phyloP scores from a whole-genome alignment of 805 yeast genomes.

The Candida sphagnicola region DNA sequence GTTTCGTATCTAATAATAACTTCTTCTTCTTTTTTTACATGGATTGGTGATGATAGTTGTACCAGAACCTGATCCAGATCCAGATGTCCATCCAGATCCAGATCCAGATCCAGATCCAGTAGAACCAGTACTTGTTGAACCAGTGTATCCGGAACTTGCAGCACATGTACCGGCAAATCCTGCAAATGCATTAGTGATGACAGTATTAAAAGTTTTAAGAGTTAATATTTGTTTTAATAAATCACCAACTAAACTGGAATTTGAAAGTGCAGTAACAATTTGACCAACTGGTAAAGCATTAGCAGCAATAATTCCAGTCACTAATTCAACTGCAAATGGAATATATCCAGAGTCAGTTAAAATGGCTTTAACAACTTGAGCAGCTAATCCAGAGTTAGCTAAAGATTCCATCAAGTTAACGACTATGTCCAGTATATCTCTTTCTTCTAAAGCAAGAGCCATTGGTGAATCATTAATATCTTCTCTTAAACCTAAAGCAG shows the following conservation, averaged over 20 bases:
- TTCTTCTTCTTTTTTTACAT: conserved; percentile 30
- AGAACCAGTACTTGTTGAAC: conserved; percentile 10
- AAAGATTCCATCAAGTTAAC: conserved; percentile 38
- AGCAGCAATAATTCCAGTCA: conserved; percentile 24
- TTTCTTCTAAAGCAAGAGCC: conserved; percentile 3
- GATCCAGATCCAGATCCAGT: conserved; percentile 7
- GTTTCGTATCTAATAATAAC: conserved; percentile 5
- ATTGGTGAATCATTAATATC: conserved; percentile 6
- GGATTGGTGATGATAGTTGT: conserved; percentile 13
- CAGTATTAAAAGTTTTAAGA: conserved; percentile 28
- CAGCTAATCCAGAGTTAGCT: conserved; percentile 38
- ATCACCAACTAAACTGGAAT: conserved; percentile 28
- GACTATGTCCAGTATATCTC: conserved; percentile 24
- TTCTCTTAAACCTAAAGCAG: conserved; percentile 15
- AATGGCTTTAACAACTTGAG: conserved; percentile 34
- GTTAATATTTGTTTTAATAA: conserved; percentile 32
- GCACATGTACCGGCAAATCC: conserved; percentile 33
- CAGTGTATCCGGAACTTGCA: conserved; percentile 8
- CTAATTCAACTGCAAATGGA: conserved; percentile 33
- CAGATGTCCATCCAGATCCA: conserved; percentile 6
- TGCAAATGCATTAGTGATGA: conserved; percentile 33
- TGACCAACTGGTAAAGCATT: conserved; percentile 25
- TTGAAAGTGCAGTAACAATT: conserved; percentile 27
- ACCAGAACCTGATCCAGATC: conserved; percentile 5
- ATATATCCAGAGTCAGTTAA: conserved; percentile 34